phyloP scores from a whole-genome alignment of 495 filamentous ascomycete genomes.

The Aspergillus mulundensis region DNA sequence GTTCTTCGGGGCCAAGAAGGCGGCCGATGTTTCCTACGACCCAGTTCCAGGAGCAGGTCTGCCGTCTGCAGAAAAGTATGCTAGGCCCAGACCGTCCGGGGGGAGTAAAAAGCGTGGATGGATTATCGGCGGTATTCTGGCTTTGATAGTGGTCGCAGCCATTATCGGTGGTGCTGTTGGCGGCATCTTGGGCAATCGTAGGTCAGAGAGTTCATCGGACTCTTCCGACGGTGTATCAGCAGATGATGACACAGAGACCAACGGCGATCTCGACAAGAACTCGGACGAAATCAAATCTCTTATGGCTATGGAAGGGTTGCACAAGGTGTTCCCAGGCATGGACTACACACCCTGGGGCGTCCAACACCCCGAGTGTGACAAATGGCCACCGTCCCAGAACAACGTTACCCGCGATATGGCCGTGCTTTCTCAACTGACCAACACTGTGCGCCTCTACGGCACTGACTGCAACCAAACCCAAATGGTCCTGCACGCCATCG shows the following conservation, averaged over 20 bases:
- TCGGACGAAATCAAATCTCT: slow-evolving; percentile 76
- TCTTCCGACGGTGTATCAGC: slow-evolving; percentile 21
- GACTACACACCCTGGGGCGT: slow-evolving; percentile 93
- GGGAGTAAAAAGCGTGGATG: slow-evolving; percentile 66
- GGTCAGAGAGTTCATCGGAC: slow-evolving; percentile 10
- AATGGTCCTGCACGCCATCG: slow-evolving; percentile 83
- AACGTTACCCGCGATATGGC: slow-evolving; percentile 92
- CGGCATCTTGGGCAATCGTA: slow-evolving; percentile 55
- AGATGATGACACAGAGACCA: slow-evolving; percentile 43
- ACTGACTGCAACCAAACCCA: slow-evolving; percentile 98
- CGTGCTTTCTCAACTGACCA: slow-evolving; percentile 85
- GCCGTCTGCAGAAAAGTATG: slow-evolving; percentile 32
- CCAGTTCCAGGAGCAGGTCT: slow-evolving; percentile 46
- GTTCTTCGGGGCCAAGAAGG: slow-evolving; percentile 38
- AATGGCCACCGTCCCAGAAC: slow-evolving; percentile 78
- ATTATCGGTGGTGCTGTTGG: slow-evolving; percentile 78
- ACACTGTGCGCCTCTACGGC: slow-evolving; percentile 85
- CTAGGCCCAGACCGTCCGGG: slow-evolving; percentile 53
- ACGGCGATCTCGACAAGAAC: slow-evolving; percentile 68
- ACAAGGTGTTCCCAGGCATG: slow-evolving; percentile 95
- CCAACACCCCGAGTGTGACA: slow-evolving; percentile 82
- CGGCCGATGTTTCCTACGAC: slow-evolving; percentile 43
- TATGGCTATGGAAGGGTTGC: slow-evolving; percentile 73
- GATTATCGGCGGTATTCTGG: slow-evolving; percentile 60
- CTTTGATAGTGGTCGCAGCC: slow-evolving; percentile 60